Percentiles rank a stretch among this genome's conserved stretches.
Conservation (phyloP, 176 grass and related monocot species). For the Miscanthus lutarioriparius region DNA sequence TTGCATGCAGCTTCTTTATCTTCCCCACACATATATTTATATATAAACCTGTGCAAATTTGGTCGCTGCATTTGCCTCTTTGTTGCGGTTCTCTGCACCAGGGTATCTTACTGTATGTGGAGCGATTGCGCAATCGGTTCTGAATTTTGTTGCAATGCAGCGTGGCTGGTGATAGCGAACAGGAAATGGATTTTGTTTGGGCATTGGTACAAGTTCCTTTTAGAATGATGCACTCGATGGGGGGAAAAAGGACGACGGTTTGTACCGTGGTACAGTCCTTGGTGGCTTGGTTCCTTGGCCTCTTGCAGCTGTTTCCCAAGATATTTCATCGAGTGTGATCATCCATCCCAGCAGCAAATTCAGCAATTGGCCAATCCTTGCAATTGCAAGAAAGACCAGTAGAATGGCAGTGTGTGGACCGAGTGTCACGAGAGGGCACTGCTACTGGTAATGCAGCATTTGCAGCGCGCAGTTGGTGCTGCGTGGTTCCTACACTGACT, state of each 20-base stretch:
- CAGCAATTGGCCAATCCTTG: background rate
- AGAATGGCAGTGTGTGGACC: background rate
- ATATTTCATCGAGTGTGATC: background rate
- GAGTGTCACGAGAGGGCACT: background rate
- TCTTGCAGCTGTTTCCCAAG: background rate
- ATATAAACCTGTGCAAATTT: constrained; percentile 23
- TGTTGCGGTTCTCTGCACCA: constrained; percentile 34
- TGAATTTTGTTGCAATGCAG: constrained; percentile 36
- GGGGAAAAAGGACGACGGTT: background rate
- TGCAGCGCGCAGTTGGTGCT: background rate
- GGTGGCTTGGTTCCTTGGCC: background rate
- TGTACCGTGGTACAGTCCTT: constrained; percentile 1
- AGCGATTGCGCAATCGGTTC: constrained; percentile 14
- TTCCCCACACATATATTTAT: background rate
- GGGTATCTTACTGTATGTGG: constrained; percentile 44
- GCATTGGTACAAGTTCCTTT: background rate
- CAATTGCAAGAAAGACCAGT: background rate
- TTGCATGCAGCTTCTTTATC: constrained; percentile 23
- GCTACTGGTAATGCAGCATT: background rate
- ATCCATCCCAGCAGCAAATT: background rate
- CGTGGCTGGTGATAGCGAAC: background rate
- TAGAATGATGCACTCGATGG: background rate
- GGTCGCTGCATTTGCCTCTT: constrained; percentile 14
- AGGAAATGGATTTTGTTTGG: constrained; percentile 25
- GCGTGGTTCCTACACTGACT: background rate